Conservation (phyloP, 2,329 filamentous ascomycete genomes). For the Fusarium drepaniforme region DNA sequence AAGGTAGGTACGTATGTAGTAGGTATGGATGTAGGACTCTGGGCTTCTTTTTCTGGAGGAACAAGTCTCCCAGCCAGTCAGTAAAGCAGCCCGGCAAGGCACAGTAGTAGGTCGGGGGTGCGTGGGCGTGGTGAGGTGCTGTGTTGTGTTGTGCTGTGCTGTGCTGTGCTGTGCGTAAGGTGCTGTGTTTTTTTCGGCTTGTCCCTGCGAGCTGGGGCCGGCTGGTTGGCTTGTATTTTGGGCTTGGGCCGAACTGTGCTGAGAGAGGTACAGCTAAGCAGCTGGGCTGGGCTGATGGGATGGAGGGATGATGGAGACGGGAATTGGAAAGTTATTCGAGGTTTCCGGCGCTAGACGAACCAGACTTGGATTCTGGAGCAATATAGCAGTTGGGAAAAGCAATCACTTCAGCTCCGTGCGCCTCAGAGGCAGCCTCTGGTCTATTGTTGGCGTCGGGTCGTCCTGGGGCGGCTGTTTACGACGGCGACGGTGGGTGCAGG, state of each 20-base stretch:
- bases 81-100: neutral
- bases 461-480: slow-evolving; percentile 28
- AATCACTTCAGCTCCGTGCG: slow-evolving; percentile 2
- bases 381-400: neutral
- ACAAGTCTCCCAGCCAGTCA: slow-evolving; percentile 6
- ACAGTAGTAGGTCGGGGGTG: neutral
- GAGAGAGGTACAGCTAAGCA: neutral
- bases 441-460: slow-evolving; percentile 34
- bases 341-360: neutral
- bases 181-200: slow-evolving; percentile 21
- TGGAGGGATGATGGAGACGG: neutral
- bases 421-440: slow-evolving; percentile 28
- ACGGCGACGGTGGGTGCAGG: slow-evolving; percentile 35
- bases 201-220: slow-evolving; percentile 27
- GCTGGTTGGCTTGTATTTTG: slow-evolving; percentile 23
- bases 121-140: slow-evolving; percentile 13
- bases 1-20: neutral
- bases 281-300: neutral
- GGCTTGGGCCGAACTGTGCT: neutral
- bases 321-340: neutral
- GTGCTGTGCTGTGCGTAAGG: neutral
- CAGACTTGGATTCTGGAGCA: neutral
- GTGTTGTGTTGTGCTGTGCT: neutral
- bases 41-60: slow-evolving; percentile 9
- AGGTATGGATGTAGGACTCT: slow-evolving; percentile 15